Conservation (phyloP, 225 moss, liverwort and hornwort species). For the Physcomitrellopsis africana region DNA sequence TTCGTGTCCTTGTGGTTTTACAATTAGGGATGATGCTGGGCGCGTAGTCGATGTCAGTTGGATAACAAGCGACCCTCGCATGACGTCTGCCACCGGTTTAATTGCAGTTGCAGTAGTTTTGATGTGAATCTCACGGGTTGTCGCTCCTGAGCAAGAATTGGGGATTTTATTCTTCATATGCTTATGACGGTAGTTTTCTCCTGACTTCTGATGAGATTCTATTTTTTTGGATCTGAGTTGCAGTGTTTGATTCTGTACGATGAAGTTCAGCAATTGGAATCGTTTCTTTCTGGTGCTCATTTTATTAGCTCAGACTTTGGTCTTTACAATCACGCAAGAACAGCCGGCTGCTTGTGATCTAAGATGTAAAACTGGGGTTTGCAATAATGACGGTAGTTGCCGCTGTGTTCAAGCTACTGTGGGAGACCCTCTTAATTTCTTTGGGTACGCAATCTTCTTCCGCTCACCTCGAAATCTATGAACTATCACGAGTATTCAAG, state of each 20-base stretch:
- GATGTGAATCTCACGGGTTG: background rate
- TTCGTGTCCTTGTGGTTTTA: background rate
- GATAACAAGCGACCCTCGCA: background rate
- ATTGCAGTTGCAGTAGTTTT: background rate
- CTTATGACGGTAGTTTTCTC: background rate
- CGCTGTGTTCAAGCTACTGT: constrained; percentile 31
- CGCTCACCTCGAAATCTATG: background rate
- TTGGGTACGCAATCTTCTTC: constrained; percentile 48
- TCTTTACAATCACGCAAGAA: constrained; percentile 33
- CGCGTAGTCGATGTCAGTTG: background rate
- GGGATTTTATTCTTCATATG: background rate
- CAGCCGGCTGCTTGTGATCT: constrained; percentile 16
- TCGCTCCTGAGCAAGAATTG: background rate
- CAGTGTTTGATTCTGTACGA: constrained; percentile 35
- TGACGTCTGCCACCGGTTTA: background rate
- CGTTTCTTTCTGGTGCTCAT: constrained; percentile 40
- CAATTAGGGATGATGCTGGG: background rate
- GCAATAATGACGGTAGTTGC: constrained; percentile 49
- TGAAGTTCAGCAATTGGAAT: constrained; percentile 49
- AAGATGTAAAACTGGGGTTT: constrained; percentile 41
- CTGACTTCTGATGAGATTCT: constrained; percentile 7
- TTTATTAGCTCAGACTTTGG: constrained; percentile 42
- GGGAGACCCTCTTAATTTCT: constrained; percentile 27
- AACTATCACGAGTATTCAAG: background rate
- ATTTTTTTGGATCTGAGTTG: constrained; percentile 25